Percentiles rank a stretch among this genome's conserved stretches.
These are phyloP conservation scores for Pestalotiopsis sp. DNA, from an alignment of 2,329 filamentous ascomycete genomes.

Conservation along the genomic window DNA sequence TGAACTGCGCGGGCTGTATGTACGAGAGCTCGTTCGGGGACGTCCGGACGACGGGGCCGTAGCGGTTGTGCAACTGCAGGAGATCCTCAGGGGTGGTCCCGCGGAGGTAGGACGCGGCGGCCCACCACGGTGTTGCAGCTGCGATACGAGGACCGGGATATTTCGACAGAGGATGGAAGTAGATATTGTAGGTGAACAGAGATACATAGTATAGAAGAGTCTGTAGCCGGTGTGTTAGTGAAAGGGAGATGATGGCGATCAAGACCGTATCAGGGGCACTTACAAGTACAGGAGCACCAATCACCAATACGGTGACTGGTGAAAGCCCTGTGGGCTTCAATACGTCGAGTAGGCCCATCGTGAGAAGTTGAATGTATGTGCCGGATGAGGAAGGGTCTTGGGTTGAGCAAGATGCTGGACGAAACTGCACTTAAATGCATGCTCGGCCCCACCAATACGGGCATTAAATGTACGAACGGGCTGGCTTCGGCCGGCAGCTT, in stretches of 20 bases:
- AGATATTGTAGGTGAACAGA: conserved; percentile 16
- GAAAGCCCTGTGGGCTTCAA: background rate
- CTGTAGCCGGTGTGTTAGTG: background rate
- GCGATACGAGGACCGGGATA: conserved; percentile 22
- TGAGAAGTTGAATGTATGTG: background rate
- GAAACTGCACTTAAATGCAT: background rate
- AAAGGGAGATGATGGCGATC: background rate
- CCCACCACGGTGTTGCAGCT: conserved; percentile 17
- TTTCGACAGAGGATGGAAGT: conserved; percentile 22
- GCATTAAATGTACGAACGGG: background rate
- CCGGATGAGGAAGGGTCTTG: background rate
- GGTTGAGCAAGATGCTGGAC: background rate
- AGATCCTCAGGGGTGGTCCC: conserved; percentile 6
- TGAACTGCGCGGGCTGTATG: conserved; percentile 10
- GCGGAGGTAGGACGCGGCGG: background rate
- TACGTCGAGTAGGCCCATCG: background rate
- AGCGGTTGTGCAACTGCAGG: conserved; percentile 12
- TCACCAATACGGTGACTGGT: background rate
- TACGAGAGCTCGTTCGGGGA: conserved; percentile 12
- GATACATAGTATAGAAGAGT: background rate
- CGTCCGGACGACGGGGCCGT: conserved; percentile 12
- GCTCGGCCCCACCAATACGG: background rate
- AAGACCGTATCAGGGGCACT: background rate
- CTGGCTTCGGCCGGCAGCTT: background rate
- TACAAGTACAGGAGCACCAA: background rate